Conservation (phyloP, 2,329 filamentous ascomycete genomes). For the Colletotrichum tanaceti region DNA sequence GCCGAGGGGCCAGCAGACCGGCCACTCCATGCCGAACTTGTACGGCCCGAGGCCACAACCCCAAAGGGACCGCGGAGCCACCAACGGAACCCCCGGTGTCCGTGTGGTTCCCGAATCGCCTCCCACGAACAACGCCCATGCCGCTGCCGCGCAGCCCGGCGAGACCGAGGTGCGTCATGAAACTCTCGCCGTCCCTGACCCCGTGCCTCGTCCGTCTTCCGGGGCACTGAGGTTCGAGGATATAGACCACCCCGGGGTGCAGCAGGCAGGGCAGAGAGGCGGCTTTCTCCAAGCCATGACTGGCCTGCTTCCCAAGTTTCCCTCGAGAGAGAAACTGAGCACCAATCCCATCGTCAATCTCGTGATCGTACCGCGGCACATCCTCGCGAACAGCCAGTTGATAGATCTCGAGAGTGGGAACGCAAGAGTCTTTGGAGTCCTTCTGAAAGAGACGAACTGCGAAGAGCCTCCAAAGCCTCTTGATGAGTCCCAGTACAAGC, state of each 20-base stretch:
- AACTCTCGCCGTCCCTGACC: background rate
- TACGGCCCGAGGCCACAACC: background rate
- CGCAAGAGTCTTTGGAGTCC: background rate
- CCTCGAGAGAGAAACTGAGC: background rate
- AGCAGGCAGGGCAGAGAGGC: background rate
- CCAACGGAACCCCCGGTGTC: background rate
- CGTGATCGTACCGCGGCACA: background rate
- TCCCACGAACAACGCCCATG: background rate
- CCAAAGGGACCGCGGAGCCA: background rate
- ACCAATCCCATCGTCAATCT: background rate
- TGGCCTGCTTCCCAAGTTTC: background rate
- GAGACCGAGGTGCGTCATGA: conserved; percentile 2
- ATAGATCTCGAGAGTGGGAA: background rate
- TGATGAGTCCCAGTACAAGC: background rate
- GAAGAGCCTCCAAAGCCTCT: background rate
- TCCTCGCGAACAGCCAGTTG: background rate
- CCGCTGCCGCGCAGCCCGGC: background rate
- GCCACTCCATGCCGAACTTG: background rate
- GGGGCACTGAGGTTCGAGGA: background rate
- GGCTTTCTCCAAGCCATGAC: background rate
- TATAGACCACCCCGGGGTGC: background rate
- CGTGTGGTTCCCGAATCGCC: background rate
- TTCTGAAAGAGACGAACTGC: background rate
- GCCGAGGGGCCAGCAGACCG: background rate
- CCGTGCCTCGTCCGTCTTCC: background rate